These are phyloP conservation scores for Curvularia verruculosa DNA, from an alignment of 2,329 filamentous ascomycete species.

Conservation along the genomic window DNA sequence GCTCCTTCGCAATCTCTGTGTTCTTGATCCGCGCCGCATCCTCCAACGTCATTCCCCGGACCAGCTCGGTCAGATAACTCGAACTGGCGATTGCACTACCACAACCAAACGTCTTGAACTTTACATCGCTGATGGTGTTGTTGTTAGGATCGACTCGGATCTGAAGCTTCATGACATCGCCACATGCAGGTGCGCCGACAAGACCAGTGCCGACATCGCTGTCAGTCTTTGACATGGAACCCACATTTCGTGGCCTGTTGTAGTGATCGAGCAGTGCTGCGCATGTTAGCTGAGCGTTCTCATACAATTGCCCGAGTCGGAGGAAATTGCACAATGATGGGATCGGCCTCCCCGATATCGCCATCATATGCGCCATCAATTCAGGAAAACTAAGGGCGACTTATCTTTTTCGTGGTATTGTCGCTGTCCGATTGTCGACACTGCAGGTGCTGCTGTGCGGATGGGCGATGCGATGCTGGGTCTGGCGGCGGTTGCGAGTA, in stretches of 20 bases:
- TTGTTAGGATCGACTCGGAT: conserved; percentile 88
- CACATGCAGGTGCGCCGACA: conserved; percentile 87
- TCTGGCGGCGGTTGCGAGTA: conserved; percentile 56
- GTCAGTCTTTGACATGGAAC: conserved; percentile 79
- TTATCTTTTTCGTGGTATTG: conserved; percentile 71
- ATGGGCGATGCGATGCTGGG: conserved; percentile 57
- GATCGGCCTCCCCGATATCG: conserved; percentile 10
- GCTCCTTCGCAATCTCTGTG: conserved; percentile 96
- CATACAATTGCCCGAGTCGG: neutral
- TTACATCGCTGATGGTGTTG: conserved; percentile 90
- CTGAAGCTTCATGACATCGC: conserved; percentile 93
- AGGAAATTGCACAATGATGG: conserved; percentile 9
- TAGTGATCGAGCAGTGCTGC: conserved; percentile 77
- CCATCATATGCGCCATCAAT: conserved; percentile 18
- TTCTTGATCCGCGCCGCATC: conserved; percentile 93
- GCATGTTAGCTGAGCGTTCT: conserved; percentile 49
- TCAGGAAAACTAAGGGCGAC: conserved; percentile 35
- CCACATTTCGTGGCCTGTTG: conserved; percentile 78
- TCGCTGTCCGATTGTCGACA: conserved; percentile 51
- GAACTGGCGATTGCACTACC: conserved; percentile 93
- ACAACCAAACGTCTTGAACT: conserved; percentile 98
- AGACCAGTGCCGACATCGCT: conserved; percentile 87
- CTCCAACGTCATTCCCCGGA: conserved; percentile 94
- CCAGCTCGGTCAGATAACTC: conserved; percentile 92
- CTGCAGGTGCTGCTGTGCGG: conserved; percentile 52